Evolutionary conservation across 805 yeast genomes (phyloP).

Genomic region (Metschnikowia cubensis): DNA sequence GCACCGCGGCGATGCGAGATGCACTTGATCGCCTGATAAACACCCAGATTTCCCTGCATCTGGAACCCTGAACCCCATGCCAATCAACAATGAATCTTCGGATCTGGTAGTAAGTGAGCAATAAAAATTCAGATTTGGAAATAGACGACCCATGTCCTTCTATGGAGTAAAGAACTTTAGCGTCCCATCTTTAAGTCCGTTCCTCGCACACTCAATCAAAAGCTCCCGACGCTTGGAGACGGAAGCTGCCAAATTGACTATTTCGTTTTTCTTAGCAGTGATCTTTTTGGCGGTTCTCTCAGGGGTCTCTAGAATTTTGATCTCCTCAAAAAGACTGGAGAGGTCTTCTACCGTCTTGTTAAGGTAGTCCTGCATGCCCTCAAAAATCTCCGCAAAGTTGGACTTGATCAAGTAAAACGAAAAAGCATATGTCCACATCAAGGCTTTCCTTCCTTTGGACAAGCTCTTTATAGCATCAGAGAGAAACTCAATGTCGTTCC

Average conservation of each 20-base stretch:
- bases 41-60: too few species aligned
- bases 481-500: constrained; percentile 86
- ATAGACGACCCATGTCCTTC: too few species aligned
- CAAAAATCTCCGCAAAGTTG: constrained; percentile 59
- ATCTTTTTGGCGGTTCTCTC: constrained; percentile 27
- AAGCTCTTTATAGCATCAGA: constrained; percentile 66
- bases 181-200: constrained; percentile 36
- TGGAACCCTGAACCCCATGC: too few species aligned
- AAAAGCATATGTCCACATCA: constrained; percentile 90
- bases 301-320: constrained; percentile 26
- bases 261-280: constrained; percentile 31
- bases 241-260: constrained; percentile 42
- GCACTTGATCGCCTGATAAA: background rate
- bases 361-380: constrained; percentile 63
- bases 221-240: constrained; percentile 38
- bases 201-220: constrained; percentile 42
- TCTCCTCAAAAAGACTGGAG: constrained; percentile 53
- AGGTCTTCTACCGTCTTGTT: constrained; percentile 66
- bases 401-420: constrained; percentile 59
- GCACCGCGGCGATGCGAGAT: constrained; percentile 1
- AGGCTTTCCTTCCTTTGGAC: constrained; percentile 63
- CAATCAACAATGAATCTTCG: too few species aligned
- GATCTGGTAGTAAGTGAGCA: too few species aligned
- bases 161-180: constrained; percentile 16
- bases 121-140: too few species aligned